phyloP scores from a whole-genome alignment of 2,329 filamentous ascomycete species.

The Dactylonectria macrodidyma region DNA sequence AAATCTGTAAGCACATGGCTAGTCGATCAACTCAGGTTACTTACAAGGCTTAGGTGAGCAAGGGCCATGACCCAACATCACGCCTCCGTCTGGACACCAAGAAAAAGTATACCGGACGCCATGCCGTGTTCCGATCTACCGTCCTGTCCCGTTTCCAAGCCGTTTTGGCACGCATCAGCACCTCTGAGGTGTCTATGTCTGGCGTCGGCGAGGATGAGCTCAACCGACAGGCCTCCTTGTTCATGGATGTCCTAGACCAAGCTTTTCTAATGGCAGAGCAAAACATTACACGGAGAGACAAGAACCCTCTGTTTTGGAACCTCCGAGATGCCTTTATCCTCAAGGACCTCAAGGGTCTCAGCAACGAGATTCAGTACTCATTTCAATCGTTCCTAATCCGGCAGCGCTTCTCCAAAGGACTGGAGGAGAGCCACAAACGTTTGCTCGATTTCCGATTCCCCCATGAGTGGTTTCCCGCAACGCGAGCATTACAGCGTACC shows the following conservation, averaged over 20 bases:
- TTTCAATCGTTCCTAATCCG: slow-evolving; percentile 78
- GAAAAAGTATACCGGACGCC: slow-evolving; percentile 46
- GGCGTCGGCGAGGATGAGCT: slow-evolving; percentile 58
- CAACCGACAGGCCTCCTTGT: slow-evolving; percentile 60
- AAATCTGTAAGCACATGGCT: slow-evolving; percentile 44
- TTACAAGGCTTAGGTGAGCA: slow-evolving; percentile 46
- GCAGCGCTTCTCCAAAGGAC: slow-evolving; percentile 67
- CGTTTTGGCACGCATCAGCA: slow-evolving; percentile 50
- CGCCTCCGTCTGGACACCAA: slow-evolving; percentile 49
- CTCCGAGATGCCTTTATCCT: slow-evolving; percentile 73
- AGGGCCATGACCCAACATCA: slow-evolving; percentile 54
- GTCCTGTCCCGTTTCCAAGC: slow-evolving; percentile 55
- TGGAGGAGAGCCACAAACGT: slow-evolving; percentile 72
- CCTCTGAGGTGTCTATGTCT: slow-evolving; percentile 42
- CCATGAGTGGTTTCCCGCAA: slow-evolving; percentile 91
- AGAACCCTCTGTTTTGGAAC: slow-evolving; percentile 70
- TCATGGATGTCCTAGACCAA: slow-evolving; percentile 61
- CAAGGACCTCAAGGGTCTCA: slow-evolving; percentile 65
- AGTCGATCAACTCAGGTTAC: not conserved
- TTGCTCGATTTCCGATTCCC: slow-evolving; percentile 91
- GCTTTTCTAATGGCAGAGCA: slow-evolving; percentile 62
- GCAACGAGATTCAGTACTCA: slow-evolving; percentile 73
- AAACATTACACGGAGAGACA: slow-evolving; percentile 54
- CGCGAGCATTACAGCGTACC: slow-evolving; percentile 83
- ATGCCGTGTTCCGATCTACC: slow-evolving; percentile 53